Conservation (phyloP, 2,329 filamentous ascomycete genomes). For the Mycosphaerella arachidis region DNA sequence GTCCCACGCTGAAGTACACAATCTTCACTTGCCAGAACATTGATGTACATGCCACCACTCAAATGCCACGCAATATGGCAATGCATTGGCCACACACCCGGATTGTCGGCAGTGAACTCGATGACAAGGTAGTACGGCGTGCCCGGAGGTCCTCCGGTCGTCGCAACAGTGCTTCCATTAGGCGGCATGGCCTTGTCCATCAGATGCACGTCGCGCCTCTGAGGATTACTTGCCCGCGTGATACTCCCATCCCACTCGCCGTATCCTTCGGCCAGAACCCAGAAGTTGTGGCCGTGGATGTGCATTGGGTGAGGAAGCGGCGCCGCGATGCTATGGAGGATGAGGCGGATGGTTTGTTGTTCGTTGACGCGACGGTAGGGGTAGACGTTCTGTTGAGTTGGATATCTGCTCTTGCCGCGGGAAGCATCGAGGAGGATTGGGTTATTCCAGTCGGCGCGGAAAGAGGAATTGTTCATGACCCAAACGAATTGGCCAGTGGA, state of each 20-base stretch:
- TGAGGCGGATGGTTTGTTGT: conserved; percentile 37
- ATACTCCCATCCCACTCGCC: conserved; percentile 41
- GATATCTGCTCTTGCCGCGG: conserved; percentile 31
- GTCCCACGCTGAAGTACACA: no score
- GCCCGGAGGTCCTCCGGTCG: not conserved
- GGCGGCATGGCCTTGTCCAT: conserved; percentile 19
- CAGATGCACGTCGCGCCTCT: conserved; percentile 35
- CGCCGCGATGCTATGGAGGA: conserved; percentile 36
- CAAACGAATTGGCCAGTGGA: conserved; percentile 51
- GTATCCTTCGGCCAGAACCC: conserved; percentile 38
- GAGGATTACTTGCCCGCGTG: conserved; percentile 35
- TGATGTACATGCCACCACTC: conserved; percentile 29
- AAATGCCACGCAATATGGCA: conserved; percentile 36
- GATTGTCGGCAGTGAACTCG: conserved; percentile 36
- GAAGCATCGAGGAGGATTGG: conserved; percentile 34
- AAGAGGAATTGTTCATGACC: conserved; percentile 49
- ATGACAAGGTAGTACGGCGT: conserved; percentile 30
- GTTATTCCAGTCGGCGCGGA: conserved; percentile 45
- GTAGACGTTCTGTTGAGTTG: conserved; percentile 31
- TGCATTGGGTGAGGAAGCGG: conserved; percentile 41
- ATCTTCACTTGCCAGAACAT: conserved; percentile 21
- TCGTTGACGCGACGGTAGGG: conserved; percentile 30
- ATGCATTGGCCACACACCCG: conserved; percentile 37
- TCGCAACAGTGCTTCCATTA: not conserved
- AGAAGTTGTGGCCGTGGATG: conserved; percentile 46